Conservation (phyloP, 2,329 filamentous ascomycete species). For the Aspergillus sp. region DNA sequence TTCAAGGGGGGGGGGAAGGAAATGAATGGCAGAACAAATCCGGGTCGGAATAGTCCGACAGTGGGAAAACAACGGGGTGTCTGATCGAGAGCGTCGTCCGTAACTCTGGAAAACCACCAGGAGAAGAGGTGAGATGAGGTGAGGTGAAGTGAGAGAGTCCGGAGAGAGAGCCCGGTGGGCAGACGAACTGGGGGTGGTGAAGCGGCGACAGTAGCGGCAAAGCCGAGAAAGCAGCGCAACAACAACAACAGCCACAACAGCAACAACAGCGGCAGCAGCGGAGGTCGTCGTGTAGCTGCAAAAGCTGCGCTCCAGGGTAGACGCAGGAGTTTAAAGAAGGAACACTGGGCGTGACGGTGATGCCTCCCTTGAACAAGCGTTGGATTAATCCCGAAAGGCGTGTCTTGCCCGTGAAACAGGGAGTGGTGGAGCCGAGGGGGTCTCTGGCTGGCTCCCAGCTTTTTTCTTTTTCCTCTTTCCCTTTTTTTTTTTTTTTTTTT, state of each 20-base stretch:
- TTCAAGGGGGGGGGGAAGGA: neutral
- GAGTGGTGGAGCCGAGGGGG: neutral
- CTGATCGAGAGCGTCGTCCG: constrained; percentile 2
- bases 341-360: neutral
- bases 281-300: neutral
- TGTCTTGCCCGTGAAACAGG: constrained; percentile 3
- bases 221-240: neutral
- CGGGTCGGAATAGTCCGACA: constrained; percentile 8
- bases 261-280: neutral
- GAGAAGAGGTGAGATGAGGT: neutral
- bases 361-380: neutral
- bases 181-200: neutral
- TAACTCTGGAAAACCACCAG: neutral
- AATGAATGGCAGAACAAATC: constrained; percentile 6
- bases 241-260: neutral
- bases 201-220: neutral
- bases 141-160: neutral
- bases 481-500: neutral
- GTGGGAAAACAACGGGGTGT: constrained; percentile 2
- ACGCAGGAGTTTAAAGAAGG: neutral
- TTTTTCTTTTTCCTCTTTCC: no score
- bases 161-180: neutral
- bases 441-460: constrained; percentile 12
- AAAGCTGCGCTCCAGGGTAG: neutral
- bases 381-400: neutral